Percentiles rank a stretch among this genome's conserved stretches.
Evolutionary conservation across 2,329 filamentous ascomycete genomes (phyloP).

Genomic region (Claviceps arundinis): DNA sequence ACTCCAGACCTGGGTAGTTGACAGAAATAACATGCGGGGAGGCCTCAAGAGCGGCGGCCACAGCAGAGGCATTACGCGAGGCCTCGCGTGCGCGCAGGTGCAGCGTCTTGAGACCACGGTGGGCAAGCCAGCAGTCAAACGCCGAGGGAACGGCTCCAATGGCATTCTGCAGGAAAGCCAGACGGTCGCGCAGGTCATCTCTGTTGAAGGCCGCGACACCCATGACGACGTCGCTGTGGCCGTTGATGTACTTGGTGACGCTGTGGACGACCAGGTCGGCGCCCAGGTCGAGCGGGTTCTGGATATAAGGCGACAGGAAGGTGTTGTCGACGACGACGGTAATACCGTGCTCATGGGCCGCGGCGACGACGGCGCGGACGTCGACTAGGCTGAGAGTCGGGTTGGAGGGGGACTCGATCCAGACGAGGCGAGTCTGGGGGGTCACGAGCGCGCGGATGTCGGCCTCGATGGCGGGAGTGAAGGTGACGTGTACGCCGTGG

Average conservation of each 20-base stretch:
- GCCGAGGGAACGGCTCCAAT: conserved; percentile 89
- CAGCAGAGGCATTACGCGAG: conserved; percentile 62
- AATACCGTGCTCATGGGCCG: conserved; percentile 79
- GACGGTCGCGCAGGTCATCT: conserved; percentile 58
- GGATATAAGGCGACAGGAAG: conserved; percentile 89
- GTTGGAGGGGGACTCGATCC: conserved; percentile 92
- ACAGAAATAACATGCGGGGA: conserved; percentile 76
- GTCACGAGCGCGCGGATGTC: conserved; percentile 78
- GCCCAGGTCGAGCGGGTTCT: conserved; percentile 89
- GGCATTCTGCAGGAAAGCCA: conserved; percentile 91
- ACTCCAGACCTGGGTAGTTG: conserved; percentile 87
- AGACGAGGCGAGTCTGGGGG: conserved; percentile 81
- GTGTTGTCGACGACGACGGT: conserved; percentile 99
- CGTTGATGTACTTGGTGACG: conserved; percentile 99
- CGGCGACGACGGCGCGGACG: conserved; percentile 69
- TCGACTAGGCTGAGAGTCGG: conserved; percentile 88
- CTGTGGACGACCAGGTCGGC: conserved; percentile 95
- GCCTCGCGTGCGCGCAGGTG: conserved; percentile 85
- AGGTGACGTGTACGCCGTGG: conserved; percentile 88
- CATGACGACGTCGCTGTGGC: conserved; percentile 95
- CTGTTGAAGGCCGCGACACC: conserved; percentile 92
- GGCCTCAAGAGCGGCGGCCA: conserved; percentile 64
- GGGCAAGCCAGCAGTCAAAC: conserved; percentile 96
- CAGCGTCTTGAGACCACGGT: conserved; percentile 91
- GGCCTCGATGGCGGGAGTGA: conserved; percentile 82